Percentiles rank a stretch among this genome's conserved stretches.
phyloP scores from a whole-genome alignment of 129 eudicot species.

The Dittrichia graveolens region DNA sequence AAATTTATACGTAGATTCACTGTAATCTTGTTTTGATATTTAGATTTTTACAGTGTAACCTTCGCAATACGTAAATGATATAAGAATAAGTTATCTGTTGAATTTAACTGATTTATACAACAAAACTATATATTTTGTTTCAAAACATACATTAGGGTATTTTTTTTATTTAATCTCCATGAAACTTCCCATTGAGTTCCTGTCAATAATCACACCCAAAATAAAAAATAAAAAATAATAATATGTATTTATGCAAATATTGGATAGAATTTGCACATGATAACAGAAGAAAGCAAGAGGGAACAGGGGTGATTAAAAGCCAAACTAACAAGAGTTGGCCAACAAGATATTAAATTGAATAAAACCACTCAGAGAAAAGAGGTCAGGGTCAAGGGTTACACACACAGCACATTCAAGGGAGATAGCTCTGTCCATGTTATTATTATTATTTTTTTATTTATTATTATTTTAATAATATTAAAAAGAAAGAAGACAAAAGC shows the following conservation, averaged over 20 bases:
- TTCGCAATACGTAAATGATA: too few species aligned
- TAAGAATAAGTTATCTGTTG: too few species aligned
- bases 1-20: too few species aligned
- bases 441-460: neutral
- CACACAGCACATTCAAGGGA: slow-evolving; percentile 37
- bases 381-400: slow-evolving; percentile 35
- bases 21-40: too few species aligned
- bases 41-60: too few species aligned
- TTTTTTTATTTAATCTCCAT: neutral
- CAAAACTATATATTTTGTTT: too few species aligned
- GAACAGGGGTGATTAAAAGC: slow-evolving; percentile 36
- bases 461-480: neutral
- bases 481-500: slow-evolving; percentile 38
- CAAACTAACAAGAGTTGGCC: slow-evolving; percentile 40
- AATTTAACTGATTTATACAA: too few species aligned
- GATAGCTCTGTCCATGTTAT: slow-evolving; percentile 14
- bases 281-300: slow-evolving; percentile 33
- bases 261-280: slow-evolving; percentile 39
- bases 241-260: slow-evolving; percentile 19
- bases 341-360: slow-evolving; percentile 31
- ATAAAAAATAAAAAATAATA: slow-evolving; percentile 13
- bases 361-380: slow-evolving; percentile 29
- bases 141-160: too few species aligned
- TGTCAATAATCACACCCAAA: slow-evolving; percentile 26
- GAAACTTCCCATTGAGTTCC: slow-evolving; percentile 33